phyloP scores from a whole-genome alignment of 2,329 filamentous ascomycete genomes.

The Verticillium tricorpus region DNA sequence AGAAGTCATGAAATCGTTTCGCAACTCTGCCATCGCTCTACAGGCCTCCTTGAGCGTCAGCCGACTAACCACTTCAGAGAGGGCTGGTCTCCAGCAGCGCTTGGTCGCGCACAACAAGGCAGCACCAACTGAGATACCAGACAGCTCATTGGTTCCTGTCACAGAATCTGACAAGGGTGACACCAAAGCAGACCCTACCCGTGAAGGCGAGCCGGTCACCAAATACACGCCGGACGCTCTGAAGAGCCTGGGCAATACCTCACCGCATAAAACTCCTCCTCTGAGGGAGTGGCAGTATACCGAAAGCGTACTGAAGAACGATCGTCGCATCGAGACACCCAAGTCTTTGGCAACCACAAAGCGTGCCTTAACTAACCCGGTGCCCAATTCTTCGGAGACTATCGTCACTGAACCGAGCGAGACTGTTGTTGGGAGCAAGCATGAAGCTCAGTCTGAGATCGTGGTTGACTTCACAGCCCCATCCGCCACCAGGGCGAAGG shows the following conservation, averaged over 20 bases:
- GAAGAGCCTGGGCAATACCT: neutral
- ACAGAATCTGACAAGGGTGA: too few species aligned
- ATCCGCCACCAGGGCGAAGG: neutral
- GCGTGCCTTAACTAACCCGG: neutral
- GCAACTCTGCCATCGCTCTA: neutral
- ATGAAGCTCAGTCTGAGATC: neutral
- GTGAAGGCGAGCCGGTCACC: too few species aligned
- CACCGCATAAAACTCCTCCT: neutral
- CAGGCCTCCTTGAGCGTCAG: neutral
- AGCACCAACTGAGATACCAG: too few species aligned
- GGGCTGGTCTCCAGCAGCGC: neutral
- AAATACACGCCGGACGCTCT: neutral
- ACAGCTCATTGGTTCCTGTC: too few species aligned
- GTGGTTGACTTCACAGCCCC: neutral
- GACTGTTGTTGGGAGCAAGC: neutral
- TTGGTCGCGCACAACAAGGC: neutral
- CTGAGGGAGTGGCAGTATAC: neutral
- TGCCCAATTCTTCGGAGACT: neutral
- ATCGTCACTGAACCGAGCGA: neutral
- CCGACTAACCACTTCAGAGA: neutral
- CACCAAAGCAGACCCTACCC: too few species aligned
- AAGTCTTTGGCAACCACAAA: neutral
- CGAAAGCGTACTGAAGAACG: neutral
- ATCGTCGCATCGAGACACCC: neutral
- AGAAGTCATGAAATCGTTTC: neutral